A percentile compares a stretch with the other conserved stretches of the same genome.
Evolutionary conservation across 768 basidiomycete genomes (phyloP).

Genomic region (Chalciporus sphaerocephalus): DNA sequence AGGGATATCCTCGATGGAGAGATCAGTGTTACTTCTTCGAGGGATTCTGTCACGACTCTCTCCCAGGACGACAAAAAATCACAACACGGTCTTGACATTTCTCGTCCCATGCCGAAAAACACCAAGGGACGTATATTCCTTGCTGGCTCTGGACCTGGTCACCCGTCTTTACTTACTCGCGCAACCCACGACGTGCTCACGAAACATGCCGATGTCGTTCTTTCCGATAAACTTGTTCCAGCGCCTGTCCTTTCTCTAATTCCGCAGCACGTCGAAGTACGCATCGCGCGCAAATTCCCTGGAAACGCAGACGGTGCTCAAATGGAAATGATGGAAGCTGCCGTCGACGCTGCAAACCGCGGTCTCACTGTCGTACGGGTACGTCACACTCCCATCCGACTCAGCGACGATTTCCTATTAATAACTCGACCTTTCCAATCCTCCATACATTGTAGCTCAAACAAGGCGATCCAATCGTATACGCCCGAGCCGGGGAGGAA

Average conservation of each 20-base stretch:
- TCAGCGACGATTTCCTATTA: background rate
- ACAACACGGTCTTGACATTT: conserved; percentile 25
- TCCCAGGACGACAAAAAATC: conserved; percentile 35
- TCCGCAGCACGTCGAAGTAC: conserved; percentile 64
- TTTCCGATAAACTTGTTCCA: conserved; percentile 96
- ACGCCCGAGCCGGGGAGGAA: conserved; percentile 93
- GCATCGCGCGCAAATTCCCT: conserved; percentile 95
- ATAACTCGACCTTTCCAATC: conserved; percentile 2
- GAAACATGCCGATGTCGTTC: conserved; percentile 75
- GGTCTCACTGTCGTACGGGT: conserved; percentile 88
- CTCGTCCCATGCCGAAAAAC: conserved; percentile 12
- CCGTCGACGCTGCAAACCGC: conserved; percentile 71
- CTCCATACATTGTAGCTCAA: conserved; percentile 62
- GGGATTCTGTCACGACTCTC: conserved; percentile 8
- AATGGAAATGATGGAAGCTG: conserved; percentile 89
- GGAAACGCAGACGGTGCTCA: conserved; percentile 96
- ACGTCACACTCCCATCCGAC: conserved; percentile 24
- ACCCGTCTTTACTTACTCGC: conserved; percentile 85
- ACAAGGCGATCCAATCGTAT: conserved; percentile 95
- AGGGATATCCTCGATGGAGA: conserved; percentile 49
- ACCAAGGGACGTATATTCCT: conserved; percentile 73
- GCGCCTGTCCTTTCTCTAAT: conserved; percentile 81
- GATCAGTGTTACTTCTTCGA: conserved; percentile 12
- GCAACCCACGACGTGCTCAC: conserved; percentile 82
- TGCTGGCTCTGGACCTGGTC: conserved; percentile 93